A percentile compares a stretch with the other conserved stretches of the same genome.
These are phyloP conservation scores for Sporothrix protearum DNA, from an alignment of 2,329 filamentous ascomycete genomes.

Conservation along the genomic window DNA sequence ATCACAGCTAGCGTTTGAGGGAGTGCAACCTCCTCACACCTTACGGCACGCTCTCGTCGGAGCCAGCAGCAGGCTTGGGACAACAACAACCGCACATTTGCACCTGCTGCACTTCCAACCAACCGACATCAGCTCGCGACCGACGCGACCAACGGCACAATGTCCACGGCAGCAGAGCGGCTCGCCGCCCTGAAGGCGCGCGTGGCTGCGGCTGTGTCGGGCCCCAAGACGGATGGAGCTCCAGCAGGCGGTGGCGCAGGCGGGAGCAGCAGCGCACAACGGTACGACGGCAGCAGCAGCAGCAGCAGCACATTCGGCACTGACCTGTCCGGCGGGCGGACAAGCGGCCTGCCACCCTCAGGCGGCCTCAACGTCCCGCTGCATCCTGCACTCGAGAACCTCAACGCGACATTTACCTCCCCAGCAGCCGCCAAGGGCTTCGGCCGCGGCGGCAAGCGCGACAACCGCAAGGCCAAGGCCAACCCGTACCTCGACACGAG, in stretches of 20 bases:
- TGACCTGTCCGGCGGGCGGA: constrained; percentile 20
- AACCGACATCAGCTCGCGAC: not conserved
- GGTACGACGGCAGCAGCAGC: not conserved
- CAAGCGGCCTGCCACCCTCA: constrained; percentile 26
- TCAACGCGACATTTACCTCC: constrained; percentile 45
- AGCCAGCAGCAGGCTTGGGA: too few relatives aligned
- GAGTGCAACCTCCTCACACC: too few relatives aligned
- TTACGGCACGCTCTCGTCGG: too few relatives aligned
- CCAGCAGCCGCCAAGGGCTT: constrained; percentile 37
- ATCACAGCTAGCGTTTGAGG: not conserved
- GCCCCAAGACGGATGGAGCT: constrained; percentile 35
- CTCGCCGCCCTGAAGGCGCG: constrained; percentile 76
- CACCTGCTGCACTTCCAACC: not conserved
- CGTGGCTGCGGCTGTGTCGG: constrained; percentile 65
- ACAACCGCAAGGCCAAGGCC: constrained; percentile 19
- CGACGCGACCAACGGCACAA: constrained; percentile 12
- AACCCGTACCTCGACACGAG: constrained; percentile 84
- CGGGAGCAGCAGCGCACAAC: not conserved
- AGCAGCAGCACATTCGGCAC: constrained; percentile 44
- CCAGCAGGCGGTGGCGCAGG: not conserved
- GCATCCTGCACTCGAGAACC: constrained; percentile 68
- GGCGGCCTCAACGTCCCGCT: constrained; percentile 72
- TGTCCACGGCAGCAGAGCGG: constrained; percentile 51
- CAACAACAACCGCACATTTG: not conserved
- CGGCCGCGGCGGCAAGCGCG: constrained; percentile 23